Base-by-base conservation (phyloP, 2,329 filamentous ascomycete genomes). In the Nemania sp. region DNA sequence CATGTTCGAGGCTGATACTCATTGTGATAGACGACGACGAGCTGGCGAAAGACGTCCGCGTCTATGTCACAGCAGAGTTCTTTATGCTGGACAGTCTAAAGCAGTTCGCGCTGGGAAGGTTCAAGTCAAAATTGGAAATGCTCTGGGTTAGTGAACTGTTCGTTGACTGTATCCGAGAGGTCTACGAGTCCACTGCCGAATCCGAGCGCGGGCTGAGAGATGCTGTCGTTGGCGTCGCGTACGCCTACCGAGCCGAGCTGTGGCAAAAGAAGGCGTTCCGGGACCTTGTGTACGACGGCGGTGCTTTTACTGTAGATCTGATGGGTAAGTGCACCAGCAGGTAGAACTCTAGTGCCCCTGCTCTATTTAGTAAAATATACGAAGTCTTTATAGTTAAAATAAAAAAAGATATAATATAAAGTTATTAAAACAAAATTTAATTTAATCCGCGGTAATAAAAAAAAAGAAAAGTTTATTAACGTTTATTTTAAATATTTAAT, bases 1-100 rank as follows among this genome's bases (percentile, higher is more conserved):
- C n/a, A n/a, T 31, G n/a, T 14, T 46, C 14, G 17, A 30, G 39
- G 54, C 54, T 57, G n/a, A 59, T 33, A 36, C 17, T 24, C 33
- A 39, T 31, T 9, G n/a, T n/a, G n/a, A n/a, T 26, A 59, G 56
- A 59, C 15, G 50, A 57, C 19, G 19, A 52, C 20, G 53, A 59
- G 33, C 23, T 53, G 20, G 9, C 49, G 3, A 59, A 56, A n/a
- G 30, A 56, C 12, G 28, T 56, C n/a, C 53, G 45, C 2, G 53
- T 59, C 5, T 53, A 59, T 37, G 15, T 37, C 11, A 54, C 47
- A 11, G 56, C 51, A 5, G 56, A 59, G 7, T 57, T 47, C 23
- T 60, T 57, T n/a, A 39, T 60, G 43, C 30, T 57, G 11, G 54
- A 54, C 9, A 40, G 52, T 24, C 20, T 57, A 22, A 57, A 60